Conservation (phyloP, 2,329 filamentous ascomycete genomes). For the Cordyceps cicadae region DNA sequence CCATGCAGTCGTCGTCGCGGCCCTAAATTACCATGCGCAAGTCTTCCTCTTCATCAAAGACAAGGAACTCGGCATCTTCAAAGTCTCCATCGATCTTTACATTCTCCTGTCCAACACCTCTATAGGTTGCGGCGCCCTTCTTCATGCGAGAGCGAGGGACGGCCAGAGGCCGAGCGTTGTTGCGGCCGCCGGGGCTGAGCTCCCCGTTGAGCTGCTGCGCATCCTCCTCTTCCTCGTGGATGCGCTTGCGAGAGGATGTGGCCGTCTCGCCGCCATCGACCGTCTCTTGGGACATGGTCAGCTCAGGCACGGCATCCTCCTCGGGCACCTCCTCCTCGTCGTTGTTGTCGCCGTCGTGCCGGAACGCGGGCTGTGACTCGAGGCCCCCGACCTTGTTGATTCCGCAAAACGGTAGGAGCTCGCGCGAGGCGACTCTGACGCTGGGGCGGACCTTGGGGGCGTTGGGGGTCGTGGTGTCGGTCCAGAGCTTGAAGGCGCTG, state of each 20-base stretch:
- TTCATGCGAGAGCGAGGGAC: slow-evolving; percentile 31
- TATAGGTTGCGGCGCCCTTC: slow-evolving; percentile 18
- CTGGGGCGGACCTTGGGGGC: slow-evolving; percentile 12
- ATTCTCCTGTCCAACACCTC: slow-evolving; percentile 38
- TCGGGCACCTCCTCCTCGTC: slow-evolving; percentile 25
- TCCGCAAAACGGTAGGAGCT: slow-evolving; percentile 74
- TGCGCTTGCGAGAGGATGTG: slow-evolving; percentile 36
- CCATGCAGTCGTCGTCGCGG: neutral
- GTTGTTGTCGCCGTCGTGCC: neutral
- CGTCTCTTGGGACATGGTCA: slow-evolving; percentile 51
- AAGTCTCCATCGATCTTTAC: slow-evolving; percentile 47
- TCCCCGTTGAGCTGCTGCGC: slow-evolving; percentile 28
- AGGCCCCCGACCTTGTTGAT: slow-evolving; percentile 67
- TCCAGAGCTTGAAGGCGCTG: slow-evolving; percentile 45
- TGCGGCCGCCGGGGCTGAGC: slow-evolving; percentile 31
- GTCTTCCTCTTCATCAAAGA: slow-evolving; percentile 34
- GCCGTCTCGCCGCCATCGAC: slow-evolving; percentile 27
- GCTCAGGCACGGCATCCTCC: slow-evolving; percentile 35
- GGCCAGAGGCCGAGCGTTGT: slow-evolving; percentile 39
- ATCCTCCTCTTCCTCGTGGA: slow-evolving; percentile 37
- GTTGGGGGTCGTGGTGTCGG: slow-evolving; percentile 22
- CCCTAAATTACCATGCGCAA: slow-evolving; percentile 26
- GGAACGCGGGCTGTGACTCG: slow-evolving; percentile 45
- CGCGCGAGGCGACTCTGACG: slow-evolving; percentile 35
- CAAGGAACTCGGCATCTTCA: slow-evolving; percentile 60